Evolutionary conservation across 192 early-diverging fungal species (phyloP), one percentile per base, ranked within the genome.

Genomic region (Nowakowskiella sp.): DNA sequence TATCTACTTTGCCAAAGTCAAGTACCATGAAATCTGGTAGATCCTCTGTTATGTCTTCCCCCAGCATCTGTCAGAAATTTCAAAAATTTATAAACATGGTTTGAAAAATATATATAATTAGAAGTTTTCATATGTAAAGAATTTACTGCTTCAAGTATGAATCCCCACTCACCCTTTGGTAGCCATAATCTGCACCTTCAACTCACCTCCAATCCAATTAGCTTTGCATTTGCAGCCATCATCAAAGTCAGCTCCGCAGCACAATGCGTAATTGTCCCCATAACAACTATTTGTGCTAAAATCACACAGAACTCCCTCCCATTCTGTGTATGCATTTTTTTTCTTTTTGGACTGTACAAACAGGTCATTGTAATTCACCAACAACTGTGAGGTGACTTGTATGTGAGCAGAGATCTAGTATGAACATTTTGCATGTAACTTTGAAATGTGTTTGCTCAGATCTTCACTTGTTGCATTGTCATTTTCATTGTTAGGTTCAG

Each of bases 231-330:
- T 47, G 89, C 81, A 4, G 92, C 95, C 3, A 92, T 95, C 75
- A 94, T 76, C 95, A 92, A 98, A 4, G 89, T 91, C 23, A 76
- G 69, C 60, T 98, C 95, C 2, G 92, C 89, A 0, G 85, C 90
- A 4, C 95, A 81, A 3, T 92, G 76, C 0, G 95, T 98, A n/a
- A 96, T 76, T 0, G 95, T 95, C 22, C 95, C 95, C 91, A 98
- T 98, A 8, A 83, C 77, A 44, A 92, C 73, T 26, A 87, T 83
- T 50, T 88, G 85, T 13, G 95, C 92, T 36, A 98, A 55, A 51
- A 98, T 96, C 9, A 93, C 81, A 5, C 89, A 88, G 47, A 66
- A n/a, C n/a, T n/a, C n/a, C 10, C 57, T 56, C 2, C 49, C 57
- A 22, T 71, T 50, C 2, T 57, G 42, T 27, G 31, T 6, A n/a